Evolutionary conservation across 306 rosid genomes (phyloP).

Genomic region (Boehmeria nivea): DNA sequence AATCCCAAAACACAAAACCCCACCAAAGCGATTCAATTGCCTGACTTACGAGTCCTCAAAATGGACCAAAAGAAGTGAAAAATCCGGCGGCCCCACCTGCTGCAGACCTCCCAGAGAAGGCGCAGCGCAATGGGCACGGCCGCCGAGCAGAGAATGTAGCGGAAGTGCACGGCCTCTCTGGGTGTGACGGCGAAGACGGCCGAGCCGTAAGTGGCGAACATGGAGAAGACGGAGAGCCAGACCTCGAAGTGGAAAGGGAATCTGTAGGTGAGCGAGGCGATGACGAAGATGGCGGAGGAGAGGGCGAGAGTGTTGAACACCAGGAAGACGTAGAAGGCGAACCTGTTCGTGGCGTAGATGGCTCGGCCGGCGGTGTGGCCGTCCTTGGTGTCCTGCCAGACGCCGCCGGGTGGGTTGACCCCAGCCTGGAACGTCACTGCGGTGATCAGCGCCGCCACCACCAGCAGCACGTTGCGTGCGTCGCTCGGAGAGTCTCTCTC

Average conservation of each 20-base stretch:
- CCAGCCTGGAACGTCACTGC: slow-evolving; percentile 31
- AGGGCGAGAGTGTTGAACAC: slow-evolving; percentile 29
- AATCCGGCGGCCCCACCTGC: too few species aligned
- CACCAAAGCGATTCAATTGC: too few species aligned
- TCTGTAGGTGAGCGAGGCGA: slow-evolving; percentile 17
- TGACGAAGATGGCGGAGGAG: slow-evolving; percentile 22
- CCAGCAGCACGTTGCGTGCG: slow-evolving; percentile 11
- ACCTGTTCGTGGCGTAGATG: slow-evolving; percentile 7
- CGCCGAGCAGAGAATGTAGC: slow-evolving; percentile 20
- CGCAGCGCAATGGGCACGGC: slow-evolving; percentile 8
- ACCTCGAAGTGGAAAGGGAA: slow-evolving; percentile 29
- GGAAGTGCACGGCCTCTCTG: not conserved
- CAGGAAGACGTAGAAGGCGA: slow-evolving; percentile 25
- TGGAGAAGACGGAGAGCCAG: slow-evolving; percentile 17
- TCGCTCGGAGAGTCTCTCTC: slow-evolving; percentile 12
- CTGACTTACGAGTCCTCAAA: too few species aligned
- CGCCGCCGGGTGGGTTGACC: slow-evolving; percentile 23
- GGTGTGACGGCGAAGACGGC: slow-evolving; percentile 33
- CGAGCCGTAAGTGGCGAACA: slow-evolving; percentile 27
- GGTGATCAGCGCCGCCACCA: slow-evolving; percentile 24
- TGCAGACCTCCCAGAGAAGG: not conserved
- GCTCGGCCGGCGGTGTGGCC: slow-evolving; percentile 20
- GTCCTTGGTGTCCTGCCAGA: slow-evolving; percentile 22
- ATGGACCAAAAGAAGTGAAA: too few species aligned
- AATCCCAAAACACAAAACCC: too few species aligned